Percentiles rank a stretch among this genome's conserved stretches.
Evolutionary conservation across 345 rosid genomes (phyloP).

Genomic region (Lepidium africanum): DNA sequence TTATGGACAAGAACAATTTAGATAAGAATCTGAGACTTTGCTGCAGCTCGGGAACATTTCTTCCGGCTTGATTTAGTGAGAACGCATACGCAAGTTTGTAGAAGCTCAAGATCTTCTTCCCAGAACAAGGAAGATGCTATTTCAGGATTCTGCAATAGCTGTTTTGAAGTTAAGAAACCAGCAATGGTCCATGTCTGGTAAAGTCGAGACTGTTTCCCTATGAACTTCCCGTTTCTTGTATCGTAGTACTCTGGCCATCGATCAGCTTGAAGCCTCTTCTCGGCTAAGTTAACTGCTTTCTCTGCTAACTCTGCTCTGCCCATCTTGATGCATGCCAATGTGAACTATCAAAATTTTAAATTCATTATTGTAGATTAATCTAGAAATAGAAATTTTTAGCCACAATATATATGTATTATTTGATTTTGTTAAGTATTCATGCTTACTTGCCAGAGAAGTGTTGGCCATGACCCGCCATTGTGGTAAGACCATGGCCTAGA

Average conservation of each 20-base stretch:
- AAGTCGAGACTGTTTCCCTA: slow-evolving; percentile 71
- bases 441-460: slow-evolving; percentile 90
- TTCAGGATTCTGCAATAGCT: slow-evolving; percentile 59
- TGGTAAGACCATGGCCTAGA: slow-evolving; percentile 94
- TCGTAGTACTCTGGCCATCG: slow-evolving; percentile 91
- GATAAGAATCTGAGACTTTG: slow-evolving; percentile 63
- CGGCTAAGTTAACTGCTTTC: slow-evolving; percentile 64
- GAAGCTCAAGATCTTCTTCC: slow-evolving; percentile 81
- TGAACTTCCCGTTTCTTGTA: slow-evolving; percentile 65
- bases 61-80: slow-evolving; percentile 60
- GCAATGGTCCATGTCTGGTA: slow-evolving; percentile 85
- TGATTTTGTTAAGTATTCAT: neutral
- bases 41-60: slow-evolving; percentile 67
- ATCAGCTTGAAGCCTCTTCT: slow-evolving; percentile 54
- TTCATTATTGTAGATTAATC: neutral
- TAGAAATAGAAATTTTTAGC: neutral
- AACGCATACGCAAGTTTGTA: slow-evolving; percentile 64
- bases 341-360: slow-evolving; percentile 40
- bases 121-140: slow-evolving; percentile 58
- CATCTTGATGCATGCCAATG: slow-evolving; percentile 90
- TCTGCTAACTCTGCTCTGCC: slow-evolving; percentile 56
- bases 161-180: slow-evolving; percentile 63
- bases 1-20: slow-evolving; percentile 21
- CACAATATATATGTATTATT: neutral
- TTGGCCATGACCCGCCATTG: slow-evolving; percentile 97